Evolutionary conservation across 2,329 filamentous ascomycete genomes (phyloP).

Genomic region (Ophiostoma perfectum): DNA sequence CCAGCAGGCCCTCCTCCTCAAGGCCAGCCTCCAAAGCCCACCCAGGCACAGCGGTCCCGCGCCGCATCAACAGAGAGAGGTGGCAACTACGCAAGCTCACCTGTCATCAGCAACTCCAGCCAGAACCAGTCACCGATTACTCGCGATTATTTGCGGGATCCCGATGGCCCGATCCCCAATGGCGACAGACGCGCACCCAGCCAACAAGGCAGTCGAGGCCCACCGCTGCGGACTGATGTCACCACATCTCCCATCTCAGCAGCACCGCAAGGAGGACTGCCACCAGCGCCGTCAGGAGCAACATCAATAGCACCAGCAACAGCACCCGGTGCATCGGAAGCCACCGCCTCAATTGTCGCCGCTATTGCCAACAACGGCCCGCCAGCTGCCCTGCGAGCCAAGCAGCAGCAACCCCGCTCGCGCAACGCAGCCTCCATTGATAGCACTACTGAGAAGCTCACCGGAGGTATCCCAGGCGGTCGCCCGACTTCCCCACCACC

Average conservation of each 20-base stretch:
- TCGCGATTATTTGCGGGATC: slow-evolving; percentile 39
- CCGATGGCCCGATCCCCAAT: slow-evolving; percentile 50
- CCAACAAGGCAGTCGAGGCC: slow-evolving; percentile 35
- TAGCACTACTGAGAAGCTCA: slow-evolving; percentile 50
- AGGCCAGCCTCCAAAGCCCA: slow-evolving; percentile 49
- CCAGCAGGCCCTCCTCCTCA: slow-evolving; percentile 50
- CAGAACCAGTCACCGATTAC: slow-evolving; percentile 41
- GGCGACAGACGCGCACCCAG: slow-evolving; percentile 47
- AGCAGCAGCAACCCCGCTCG: slow-evolving; percentile 44
- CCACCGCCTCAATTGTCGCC: slow-evolving; percentile 10
- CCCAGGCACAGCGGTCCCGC: slow-evolving; percentile 40
- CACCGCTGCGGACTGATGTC: slow-evolving; percentile 33
- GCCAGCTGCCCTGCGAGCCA: slow-evolving; percentile 32
- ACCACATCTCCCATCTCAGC: slow-evolving; percentile 9
- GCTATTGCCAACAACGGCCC: slow-evolving; percentile 6
- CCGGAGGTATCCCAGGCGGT: slow-evolving; percentile 35
- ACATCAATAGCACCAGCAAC: slow-evolving; percentile 7
- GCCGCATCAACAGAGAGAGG: slow-evolving; percentile 47
- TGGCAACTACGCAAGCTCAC: slow-evolving; percentile 36
- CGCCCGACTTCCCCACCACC: slow-evolving; percentile 52
- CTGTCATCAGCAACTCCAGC: slow-evolving; percentile 30
- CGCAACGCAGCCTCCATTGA: slow-evolving; percentile 59
- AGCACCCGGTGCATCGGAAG: slow-evolving; percentile 16
- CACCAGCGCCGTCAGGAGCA: slow-evolving; percentile 13
- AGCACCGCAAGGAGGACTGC: slow-evolving; percentile 23